Evolutionary conservation across 768 basidiomycete species (phyloP), one percentile per base, ranked within the genome.

Genomic region (Phaeolepiota aurea): DNA sequence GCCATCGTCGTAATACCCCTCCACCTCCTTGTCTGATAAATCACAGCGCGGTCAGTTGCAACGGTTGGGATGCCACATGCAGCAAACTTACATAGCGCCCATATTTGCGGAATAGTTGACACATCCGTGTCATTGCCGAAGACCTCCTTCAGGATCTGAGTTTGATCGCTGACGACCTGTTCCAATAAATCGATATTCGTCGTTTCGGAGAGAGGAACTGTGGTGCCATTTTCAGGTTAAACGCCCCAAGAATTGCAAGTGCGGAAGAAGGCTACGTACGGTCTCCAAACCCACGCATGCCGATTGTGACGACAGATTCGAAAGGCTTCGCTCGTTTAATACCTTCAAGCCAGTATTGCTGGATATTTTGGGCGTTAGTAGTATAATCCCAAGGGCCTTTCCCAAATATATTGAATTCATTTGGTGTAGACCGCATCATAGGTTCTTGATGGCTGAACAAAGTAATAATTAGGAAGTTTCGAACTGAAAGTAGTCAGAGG

Each of bases 401-500:
- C 2, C 73, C 77, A 43, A 76, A 73, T 9, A 74, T 53, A 44
- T 57, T 65, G 68, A 79, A 86, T 52, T 85, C 80, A 44, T 72
- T 68, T 3, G 82, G 81, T 2, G 76, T 77, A 22, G 79, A 78
- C 15, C 82, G 74, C 66, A 77, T 75, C 77, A 84, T 82, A 5
- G 83, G 82, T 50, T 86, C 82, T 54, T 85, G 75, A 52, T 83
- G 79, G 56, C 75, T 74, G 23, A 11, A 22, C 5, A 16, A 34
- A 32, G 16, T 9, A 38, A 9, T 28, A 31, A 40, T 22, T 15
- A 22, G 19, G 22, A 21, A 28, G 16, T 12, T 34, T 38, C 20
- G 40, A 28, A 14, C 32, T n/a, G 9, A 25, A 25, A 28, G 28
- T 10, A 22, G 15, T 37, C 13, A 28, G 32, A 12, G 20, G 19